phyloP scores from a whole-genome alignment of 257 asterid genomes.

The Salvia miltiorrhiza region DNA sequence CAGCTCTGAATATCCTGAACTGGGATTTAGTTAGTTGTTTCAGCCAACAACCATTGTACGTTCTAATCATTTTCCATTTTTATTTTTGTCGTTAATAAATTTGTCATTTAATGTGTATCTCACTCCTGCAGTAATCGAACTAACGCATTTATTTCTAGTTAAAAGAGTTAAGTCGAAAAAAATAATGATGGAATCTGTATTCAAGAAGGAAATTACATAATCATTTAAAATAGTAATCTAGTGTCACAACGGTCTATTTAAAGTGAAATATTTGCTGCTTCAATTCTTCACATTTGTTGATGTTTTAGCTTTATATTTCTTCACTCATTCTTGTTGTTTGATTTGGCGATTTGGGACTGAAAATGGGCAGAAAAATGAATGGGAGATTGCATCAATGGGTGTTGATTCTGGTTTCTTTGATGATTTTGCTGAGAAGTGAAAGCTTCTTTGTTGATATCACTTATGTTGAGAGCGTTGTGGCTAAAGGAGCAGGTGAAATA shows the following conservation, averaged over 20 bases:
- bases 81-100: not conserved
- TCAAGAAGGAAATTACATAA: not conserved
- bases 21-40: not conserved
- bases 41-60: not conserved
- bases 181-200: not conserved
- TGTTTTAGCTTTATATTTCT: not conserved
- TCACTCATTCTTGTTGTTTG: not conserved
- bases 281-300: no score
- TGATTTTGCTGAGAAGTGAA: conserved; percentile 30
- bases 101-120: not conserved
- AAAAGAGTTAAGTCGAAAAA: no score
- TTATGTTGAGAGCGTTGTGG: conserved; percentile 47
- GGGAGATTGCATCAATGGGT: conserved; percentile 22
- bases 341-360: not conserved
- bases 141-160: not conserved
- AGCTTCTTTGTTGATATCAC: conserved; percentile 42
- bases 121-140: not conserved
- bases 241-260: not conserved
- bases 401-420: conserved; percentile 26
- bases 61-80: not conserved
- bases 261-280: not conserved
- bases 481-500: conserved; percentile 61
- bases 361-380: conserved; percentile 29
- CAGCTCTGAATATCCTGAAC: no score
- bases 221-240: not conserved